A percentile compares a stretch with the other conserved stretches of the same genome.
Conservation (phyloP, 2,329 filamentous ascomycete genomes). For the Ophiocordyceps australis region DNA sequence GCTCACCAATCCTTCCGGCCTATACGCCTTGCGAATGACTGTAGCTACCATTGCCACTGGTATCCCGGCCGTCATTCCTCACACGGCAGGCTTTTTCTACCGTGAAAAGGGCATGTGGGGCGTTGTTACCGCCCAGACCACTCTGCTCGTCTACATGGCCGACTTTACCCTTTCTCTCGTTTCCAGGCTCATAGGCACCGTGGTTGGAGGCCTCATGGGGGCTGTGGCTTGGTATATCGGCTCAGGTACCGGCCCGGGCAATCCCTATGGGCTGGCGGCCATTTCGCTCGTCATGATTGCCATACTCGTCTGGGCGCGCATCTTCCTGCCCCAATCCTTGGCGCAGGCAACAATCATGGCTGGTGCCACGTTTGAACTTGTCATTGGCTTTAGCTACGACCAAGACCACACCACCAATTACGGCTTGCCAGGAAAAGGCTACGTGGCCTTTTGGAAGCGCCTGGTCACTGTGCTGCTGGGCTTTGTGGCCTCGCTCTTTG, state of each 20-base stretch:
- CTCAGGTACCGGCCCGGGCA: constrained; percentile 25
- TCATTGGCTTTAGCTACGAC: constrained; percentile 28
- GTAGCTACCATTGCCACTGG: constrained; percentile 22
- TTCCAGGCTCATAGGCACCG: constrained; percentile 19
- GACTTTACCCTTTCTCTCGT: constrained; percentile 29
- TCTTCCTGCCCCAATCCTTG: constrained; percentile 13
- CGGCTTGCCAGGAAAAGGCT: constrained; percentile 25
- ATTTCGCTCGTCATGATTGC: constrained; percentile 19
- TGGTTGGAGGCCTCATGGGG: constrained; percentile 26
- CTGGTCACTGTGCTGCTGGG: constrained; percentile 24
- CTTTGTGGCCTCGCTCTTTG: constrained; percentile 19
- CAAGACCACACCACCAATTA: constrained; percentile 21
- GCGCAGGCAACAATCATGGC: constrained; percentile 12
- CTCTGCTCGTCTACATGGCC: constrained; percentile 26
- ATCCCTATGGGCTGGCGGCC: constrained; percentile 29
- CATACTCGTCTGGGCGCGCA: constrained; percentile 15
- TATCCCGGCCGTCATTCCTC: constrained; percentile 21
- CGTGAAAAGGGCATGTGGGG: constrained; percentile 32
- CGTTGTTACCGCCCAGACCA: constrained; percentile 30
- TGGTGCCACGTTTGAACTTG: constrained; percentile 19
- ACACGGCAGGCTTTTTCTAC: constrained; percentile 28
- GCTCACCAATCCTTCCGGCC: constrained; percentile 21
- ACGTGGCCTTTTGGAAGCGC: constrained; percentile 28
- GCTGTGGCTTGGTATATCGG: constrained; percentile 32
- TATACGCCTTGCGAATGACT: constrained; percentile 28